phyloP scores from a whole-genome alignment of 352 stramenopile genomes.

The Phytophthora foliorum region DNA sequence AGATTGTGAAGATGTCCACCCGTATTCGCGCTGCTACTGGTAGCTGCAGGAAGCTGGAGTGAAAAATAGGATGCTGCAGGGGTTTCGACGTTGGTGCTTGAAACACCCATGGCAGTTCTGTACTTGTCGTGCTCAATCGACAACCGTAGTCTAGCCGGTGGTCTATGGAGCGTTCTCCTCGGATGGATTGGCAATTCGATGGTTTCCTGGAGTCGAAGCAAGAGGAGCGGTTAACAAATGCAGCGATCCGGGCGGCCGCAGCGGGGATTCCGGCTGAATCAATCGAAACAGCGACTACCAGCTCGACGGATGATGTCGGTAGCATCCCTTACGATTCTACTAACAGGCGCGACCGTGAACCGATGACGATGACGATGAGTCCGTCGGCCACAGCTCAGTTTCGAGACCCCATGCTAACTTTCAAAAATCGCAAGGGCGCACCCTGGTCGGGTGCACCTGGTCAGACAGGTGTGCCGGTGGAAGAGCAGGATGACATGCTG shows the following conservation, averaged over 20 bases:
- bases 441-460: conserved; percentile 23
- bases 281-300: conserved; percentile 32
- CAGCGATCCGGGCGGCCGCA: conserved; percentile 18
- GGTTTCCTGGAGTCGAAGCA: conserved; percentile 32
- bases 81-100: conserved; percentile 19
- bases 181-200: conserved; percentile 53
- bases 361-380: conserved; percentile 73
- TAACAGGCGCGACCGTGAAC: conserved; percentile 25
- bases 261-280: conserved; percentile 28
- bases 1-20: conserved; percentile 9
- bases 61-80: conserved; percentile 35
- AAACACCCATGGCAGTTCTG: conserved; percentile 24
- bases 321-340: conserved; percentile 23
- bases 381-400: conserved; percentile 61
- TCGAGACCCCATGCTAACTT: conserved; percentile 55
- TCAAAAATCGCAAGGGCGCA: conserved; percentile 51
- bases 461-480: neutral
- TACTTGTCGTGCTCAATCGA: conserved; percentile 12
- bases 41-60: neutral
- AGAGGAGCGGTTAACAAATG: conserved; percentile 23
- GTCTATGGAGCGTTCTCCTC: neutral
- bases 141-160: neutral
- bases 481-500: conserved; percentile 54
- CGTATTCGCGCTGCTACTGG: neutral
- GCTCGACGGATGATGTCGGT: conserved; percentile 22